Evolutionary conservation across 148 eudicot species (phyloP).

Genomic region (Rhododendron kiyosumense): DNA sequence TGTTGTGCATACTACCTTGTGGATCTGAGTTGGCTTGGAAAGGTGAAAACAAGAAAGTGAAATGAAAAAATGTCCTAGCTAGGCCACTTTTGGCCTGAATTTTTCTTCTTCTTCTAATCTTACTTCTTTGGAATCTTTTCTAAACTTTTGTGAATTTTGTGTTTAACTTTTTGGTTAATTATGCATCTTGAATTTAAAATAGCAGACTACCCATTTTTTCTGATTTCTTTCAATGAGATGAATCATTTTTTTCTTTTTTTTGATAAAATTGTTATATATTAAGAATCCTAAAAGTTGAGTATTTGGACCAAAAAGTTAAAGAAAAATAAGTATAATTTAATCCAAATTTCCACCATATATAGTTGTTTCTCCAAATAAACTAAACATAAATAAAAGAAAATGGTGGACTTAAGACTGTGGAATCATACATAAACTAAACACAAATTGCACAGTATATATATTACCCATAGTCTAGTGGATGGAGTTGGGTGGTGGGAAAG

Average conservation of each 20-base stretch:
- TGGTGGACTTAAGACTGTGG: neutral
- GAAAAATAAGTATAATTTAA: too few relatives aligned
- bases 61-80: neutral
- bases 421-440: neutral
- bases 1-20: constrained; percentile 15
- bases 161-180: neutral
- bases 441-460: neutral
- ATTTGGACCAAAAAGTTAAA: too few relatives aligned
- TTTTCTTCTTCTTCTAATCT: neutral
- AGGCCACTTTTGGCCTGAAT: neutral
- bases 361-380: neutral
- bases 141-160: neutral
- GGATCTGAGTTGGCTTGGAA: constrained; percentile 22
- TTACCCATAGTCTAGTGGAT: constrained; percentile 37
- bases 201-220: neutral
- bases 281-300: neutral
- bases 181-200: neutral
- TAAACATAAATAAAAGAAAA: neutral
- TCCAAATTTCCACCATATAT: neutral
- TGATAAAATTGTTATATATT: neutral
- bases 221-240: neutral
- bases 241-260: neutral
- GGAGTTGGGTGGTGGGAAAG: constrained; percentile 19
- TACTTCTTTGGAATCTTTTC: neutral
- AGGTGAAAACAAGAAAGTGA: constrained; percentile 10